Conservation (phyloP, 768 basidiomycete genomes). For the Lactarius sanguifluus region DNA sequence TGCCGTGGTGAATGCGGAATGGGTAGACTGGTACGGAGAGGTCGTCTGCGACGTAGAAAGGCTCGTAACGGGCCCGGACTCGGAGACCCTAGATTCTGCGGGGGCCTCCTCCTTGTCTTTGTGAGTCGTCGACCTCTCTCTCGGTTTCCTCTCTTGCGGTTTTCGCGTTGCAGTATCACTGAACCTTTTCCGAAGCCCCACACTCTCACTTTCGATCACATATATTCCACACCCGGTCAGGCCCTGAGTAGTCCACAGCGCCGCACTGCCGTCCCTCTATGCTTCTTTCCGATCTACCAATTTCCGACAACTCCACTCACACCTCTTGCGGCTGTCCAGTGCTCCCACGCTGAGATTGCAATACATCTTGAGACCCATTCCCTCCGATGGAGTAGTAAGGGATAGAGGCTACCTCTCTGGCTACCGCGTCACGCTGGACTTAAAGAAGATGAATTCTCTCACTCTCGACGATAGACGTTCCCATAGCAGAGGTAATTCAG, state of each 20-base stretch:
- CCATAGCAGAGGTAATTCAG: slow-evolving; percentile 32
- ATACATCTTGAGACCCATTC: slow-evolving; percentile 74
- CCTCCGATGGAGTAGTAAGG: slow-evolving; percentile 37
- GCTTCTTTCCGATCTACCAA: slow-evolving; percentile 61
- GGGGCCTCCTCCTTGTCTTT: slow-evolving; percentile 28
- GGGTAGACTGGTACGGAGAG: slow-evolving; percentile 84
- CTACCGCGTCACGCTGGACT: slow-evolving; percentile 86
- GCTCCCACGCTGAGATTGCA: slow-evolving; percentile 51
- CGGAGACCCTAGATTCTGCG: slow-evolving; percentile 48
- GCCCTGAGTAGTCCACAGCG: slow-evolving; percentile 49
- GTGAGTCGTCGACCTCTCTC: slow-evolving; percentile 33
- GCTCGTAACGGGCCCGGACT: slow-evolving; percentile 45
- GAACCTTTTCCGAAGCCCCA: slow-evolving; percentile 45
- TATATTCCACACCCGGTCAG: slow-evolving; percentile 52
- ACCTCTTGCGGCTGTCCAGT: slow-evolving; percentile 54
- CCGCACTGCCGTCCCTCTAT: slow-evolving; percentile 71
- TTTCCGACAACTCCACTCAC: slow-evolving; percentile 68
- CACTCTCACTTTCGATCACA: slow-evolving; percentile 75
- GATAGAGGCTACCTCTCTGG: slow-evolving; percentile 63
- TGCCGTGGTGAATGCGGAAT: slow-evolving; percentile 36
- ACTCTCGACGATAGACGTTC: slow-evolving; percentile 82
- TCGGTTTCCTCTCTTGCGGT: not conserved
- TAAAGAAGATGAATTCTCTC: slow-evolving; percentile 98
- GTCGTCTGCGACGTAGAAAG: slow-evolving; percentile 66
- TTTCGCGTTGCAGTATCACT: slow-evolving; percentile 15